A percentile compares a stretch with the other conserved stretches of the same genome.
phyloP scores from a whole-genome alignment of 192 early-diverging fungal species.

The Coemansia sp. region DNA sequence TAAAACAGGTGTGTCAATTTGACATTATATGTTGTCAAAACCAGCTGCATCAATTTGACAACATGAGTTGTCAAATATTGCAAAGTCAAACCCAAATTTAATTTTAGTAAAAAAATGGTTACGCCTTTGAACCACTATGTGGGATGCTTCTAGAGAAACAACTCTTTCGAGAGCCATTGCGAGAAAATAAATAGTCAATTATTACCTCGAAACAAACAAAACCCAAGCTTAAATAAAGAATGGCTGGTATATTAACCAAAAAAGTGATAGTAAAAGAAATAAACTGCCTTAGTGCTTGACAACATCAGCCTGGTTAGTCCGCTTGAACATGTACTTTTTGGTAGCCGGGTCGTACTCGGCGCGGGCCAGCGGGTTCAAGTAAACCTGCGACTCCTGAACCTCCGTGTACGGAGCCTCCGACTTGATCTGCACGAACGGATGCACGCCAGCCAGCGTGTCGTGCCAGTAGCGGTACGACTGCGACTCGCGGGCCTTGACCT shows the following conservation, averaged over 20 bases:
- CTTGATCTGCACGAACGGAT: constrained; percentile 86
- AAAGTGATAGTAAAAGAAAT: background rate
- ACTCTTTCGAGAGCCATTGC: too few relatives aligned
- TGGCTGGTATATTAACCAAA: background rate
- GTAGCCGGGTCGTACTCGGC: constrained; percentile 76
- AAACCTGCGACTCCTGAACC: constrained; percentile 75
- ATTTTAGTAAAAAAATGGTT: too few relatives aligned
- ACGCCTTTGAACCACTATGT: too few relatives aligned
- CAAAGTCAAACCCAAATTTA: too few relatives aligned
- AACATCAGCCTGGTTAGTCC: constrained; percentile 29
- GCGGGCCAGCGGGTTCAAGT: constrained; percentile 84
- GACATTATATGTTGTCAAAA: too few relatives aligned
- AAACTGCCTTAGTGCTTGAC: constrained; percentile 13
- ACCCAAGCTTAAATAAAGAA: background rate
- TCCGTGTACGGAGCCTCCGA: constrained; percentile 79
- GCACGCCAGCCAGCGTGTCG: constrained; percentile 78
- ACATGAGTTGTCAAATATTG: too few relatives aligned
- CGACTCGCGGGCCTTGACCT: constrained; percentile 70
- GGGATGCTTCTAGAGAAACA: too few relatives aligned
- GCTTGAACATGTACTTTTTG: constrained; percentile 45
- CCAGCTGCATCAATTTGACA: too few relatives aligned
- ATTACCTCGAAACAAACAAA: too few relatives aligned
- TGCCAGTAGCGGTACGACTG: constrained; percentile 88
- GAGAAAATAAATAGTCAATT: too few relatives aligned
- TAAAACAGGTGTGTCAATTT: too few relatives aligned